Evolutionary conservation across 352 stramenopile species (phyloP), one percentile per base, ranked within the genome.

Genomic region (Globisporangium nagaii): DNA sequence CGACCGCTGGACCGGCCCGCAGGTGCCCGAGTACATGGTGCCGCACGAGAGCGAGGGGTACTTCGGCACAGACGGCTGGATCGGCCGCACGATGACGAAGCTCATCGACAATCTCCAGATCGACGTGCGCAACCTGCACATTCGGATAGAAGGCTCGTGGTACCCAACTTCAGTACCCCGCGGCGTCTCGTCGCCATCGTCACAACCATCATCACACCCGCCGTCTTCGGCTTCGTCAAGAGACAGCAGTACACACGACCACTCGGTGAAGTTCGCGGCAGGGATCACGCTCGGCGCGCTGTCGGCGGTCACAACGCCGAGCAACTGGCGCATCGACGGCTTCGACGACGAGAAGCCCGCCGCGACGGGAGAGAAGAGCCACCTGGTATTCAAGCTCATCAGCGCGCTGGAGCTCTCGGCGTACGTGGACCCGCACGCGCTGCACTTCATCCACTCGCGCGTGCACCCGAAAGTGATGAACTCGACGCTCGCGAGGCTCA

Each of bases 41-140:
- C 63, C 74, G 0, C 74, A 87, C 40, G 85, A 93, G 50, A 90
- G 71, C 35, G 83, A 94, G 58, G 86, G 86, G 0, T 96, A 96
- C 59, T 96, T 94, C 56, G 86, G 86, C 36, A 90, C 86, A 0
- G 83, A 96, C 42, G 86, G 86, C 28, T 96, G 84, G 79, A 86
- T 96, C 37, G 86, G 86, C 35, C 73, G 86, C 24, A 93, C 86
- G 13, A 89, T 96, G 68, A 93, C 86, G 10, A 92, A 93, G 49
- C 72, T 96, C 36, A 96, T 96, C 60, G 86, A 96, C 65, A 96
- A 96, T 49, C 60, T 96, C 22, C 86, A 96, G 69, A 76, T 96
- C 46, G 84, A 96, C 49, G 79, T 96, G 13, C 68, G 83, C 4
- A 96, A 96, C 53, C 58, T 94, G 8, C 86, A 96, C 55, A 86